These are phyloP conservation scores for Scutellaria galericulata DNA, from an alignment of 257 asterid species.

Conservation along the genomic window DNA sequence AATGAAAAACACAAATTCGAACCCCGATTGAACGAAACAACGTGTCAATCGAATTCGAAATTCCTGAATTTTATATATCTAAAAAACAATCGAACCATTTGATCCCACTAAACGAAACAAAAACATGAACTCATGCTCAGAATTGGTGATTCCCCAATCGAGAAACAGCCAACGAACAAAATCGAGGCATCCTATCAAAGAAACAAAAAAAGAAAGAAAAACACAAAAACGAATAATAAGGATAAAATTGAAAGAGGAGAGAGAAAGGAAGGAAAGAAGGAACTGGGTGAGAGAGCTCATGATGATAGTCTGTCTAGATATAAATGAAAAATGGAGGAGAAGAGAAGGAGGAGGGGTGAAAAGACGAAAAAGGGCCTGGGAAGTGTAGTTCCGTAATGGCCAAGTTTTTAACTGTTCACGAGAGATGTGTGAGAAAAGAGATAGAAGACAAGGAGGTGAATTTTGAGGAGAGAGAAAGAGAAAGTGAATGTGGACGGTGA, in stretches of 20 bases:
- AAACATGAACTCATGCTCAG: slow-evolving; percentile 30
- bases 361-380: slow-evolving; percentile 51
- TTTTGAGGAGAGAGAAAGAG: not conserved
- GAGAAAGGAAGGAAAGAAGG: slow-evolving; percentile 29
- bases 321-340: not conserved
- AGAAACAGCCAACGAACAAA: slow-evolving; percentile 23
- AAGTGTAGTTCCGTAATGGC: slow-evolving; percentile 39
- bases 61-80: slow-evolving; percentile 37
- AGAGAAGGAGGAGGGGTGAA: slow-evolving; percentile 26
- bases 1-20: slow-evolving; percentile 26
- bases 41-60: slow-evolving; percentile 55
- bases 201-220: not conserved
- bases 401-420: slow-evolving; percentile 49
- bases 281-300: slow-evolving; percentile 13
- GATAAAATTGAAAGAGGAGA: not conserved
- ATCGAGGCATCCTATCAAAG: slow-evolving; percentile 18
- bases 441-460: slow-evolving; percentile 27
- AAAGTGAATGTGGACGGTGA: slow-evolving; percentile 34
- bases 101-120: slow-evolving; percentile 8
- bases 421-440: slow-evolving; percentile 34
- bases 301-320: slow-evolving; percentile 12
- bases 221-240: not conserved
- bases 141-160: slow-evolving; percentile 23
- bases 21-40: slow-evolving; percentile 33
- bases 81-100: slow-evolving; percentile 42